Evolutionary conservation across 768 basidiomycete species (phyloP).

Genomic region (Agaricus subrufescens): DNA sequence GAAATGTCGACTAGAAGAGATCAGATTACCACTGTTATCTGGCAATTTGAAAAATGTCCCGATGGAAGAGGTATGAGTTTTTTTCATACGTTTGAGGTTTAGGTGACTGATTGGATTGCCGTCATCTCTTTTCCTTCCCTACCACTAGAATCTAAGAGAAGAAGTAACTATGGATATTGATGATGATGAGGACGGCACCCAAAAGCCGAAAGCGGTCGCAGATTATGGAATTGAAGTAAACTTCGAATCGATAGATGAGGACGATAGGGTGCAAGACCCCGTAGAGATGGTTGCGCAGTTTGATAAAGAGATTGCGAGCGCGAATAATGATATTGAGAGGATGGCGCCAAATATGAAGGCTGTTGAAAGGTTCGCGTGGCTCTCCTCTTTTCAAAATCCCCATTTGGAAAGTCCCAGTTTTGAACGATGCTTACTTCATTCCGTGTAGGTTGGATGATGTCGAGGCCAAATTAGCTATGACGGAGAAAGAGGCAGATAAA

Average conservation of each 20-base stretch:
- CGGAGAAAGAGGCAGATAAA: conserved; percentile 89
- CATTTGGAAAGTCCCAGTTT: neutral
- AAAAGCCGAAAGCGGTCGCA: conserved; percentile 62
- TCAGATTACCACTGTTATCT: conserved; percentile 68
- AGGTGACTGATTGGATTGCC: neutral
- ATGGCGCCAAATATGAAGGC: conserved; percentile 99
- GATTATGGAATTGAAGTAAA: conserved; percentile 91
- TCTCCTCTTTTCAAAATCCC: neutral
- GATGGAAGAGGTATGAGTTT: conserved; percentile 81
- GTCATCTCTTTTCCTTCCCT: conserved; percentile 4
- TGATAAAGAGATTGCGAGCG: conserved; percentile 66
- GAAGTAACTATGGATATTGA: conserved; percentile 93
- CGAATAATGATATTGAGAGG: conserved; percentile 78
- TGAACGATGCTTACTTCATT: neutral
- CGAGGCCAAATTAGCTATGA: conserved; percentile 78
- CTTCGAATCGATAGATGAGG: conserved; percentile 69
- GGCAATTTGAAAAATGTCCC: conserved; percentile 86
- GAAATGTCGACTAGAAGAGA: conserved; percentile 91
- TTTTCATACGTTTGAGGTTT: neutral
- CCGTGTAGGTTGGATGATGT: conserved; percentile 69
- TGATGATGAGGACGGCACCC: conserved; percentile 79
- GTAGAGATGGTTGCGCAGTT: conserved; percentile 64
- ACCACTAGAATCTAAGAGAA: conserved; percentile 67
- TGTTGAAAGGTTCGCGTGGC: conserved; percentile 64
- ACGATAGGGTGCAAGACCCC: conserved; percentile 67